phyloP scores from a whole-genome alignment of 345 rosid species.

The Eucalyptus melliodora region DNA sequence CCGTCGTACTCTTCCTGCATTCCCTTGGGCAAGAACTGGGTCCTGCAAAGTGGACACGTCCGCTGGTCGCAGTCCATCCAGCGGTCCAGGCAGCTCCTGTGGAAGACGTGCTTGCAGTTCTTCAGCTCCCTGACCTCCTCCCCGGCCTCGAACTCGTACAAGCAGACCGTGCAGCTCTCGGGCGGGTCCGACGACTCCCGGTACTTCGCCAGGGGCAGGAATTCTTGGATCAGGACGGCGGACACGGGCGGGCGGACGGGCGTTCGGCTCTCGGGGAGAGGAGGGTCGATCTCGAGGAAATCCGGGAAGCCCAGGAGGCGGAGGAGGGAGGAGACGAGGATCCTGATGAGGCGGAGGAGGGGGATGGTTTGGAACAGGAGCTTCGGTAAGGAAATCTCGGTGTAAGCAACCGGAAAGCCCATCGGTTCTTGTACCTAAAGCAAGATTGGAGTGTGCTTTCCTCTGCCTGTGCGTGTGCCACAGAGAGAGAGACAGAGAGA shows the following conservation, averaged over 20 bases:
- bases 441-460: not conserved
- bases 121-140: conserved; percentile 77
- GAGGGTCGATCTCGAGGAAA: conserved; percentile 56
- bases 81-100: conserved; percentile 77
- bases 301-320: conserved; percentile 57
- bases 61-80: conserved; percentile 93
- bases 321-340: conserved; percentile 37
- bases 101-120: conserved; percentile 77
- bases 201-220: conserved; percentile 64
- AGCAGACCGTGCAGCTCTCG: conserved; percentile 81
- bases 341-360: conserved; percentile 51
- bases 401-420: conserved; percentile 89
- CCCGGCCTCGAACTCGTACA: conserved; percentile 61
- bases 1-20: conserved; percentile 76
- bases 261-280: conserved; percentile 15
- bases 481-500: not conserved
- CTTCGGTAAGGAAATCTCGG: conserved; percentile 68
- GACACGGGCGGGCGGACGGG: conserved; percentile 35
- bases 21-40: conserved; percentile 67
- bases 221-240: conserved; percentile 67
- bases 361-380: conserved; percentile 60
- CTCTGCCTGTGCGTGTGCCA: not conserved
- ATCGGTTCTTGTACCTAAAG: conserved; percentile 3
- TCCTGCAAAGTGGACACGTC: conserved; percentile 92
- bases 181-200: conserved; percentile 39